phyloP scores from a whole-genome alignment of 495 filamentous ascomycete species.

The Daldinia grandis region DNA sequence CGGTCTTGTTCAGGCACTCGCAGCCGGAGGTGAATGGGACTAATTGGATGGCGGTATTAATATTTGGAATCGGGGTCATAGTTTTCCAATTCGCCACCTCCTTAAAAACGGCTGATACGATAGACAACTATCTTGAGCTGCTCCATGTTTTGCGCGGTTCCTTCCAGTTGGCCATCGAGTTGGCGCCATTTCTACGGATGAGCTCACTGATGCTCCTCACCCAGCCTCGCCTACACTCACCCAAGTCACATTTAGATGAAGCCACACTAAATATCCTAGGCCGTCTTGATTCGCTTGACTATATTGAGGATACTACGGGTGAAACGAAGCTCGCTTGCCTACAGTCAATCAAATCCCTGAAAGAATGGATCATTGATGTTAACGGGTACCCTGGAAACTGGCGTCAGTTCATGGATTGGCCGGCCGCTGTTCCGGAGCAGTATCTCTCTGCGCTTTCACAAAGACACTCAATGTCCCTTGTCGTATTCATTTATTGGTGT shows the following conservation, averaged over 20 bases:
- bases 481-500: conserved; percentile 43
- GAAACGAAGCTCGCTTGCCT: conserved; percentile 20
- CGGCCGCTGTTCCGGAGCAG: conserved; percentile 28
- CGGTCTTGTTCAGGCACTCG: conserved; percentile 24
- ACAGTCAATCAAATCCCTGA: conserved; percentile 18
- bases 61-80: conserved; percentile 40
- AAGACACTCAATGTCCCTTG: conserved; percentile 29
- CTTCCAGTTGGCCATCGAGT: conserved; percentile 21
- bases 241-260: not conserved
- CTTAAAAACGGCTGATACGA: conserved; percentile 4
- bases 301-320: conserved; percentile 18
- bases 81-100: conserved; percentile 38
- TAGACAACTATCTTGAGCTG: conserved; percentile 27
- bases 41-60: conserved; percentile 39
- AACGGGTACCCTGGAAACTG: conserved; percentile 32
- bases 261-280: conserved; percentile 16
- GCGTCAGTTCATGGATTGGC: conserved; percentile 39
- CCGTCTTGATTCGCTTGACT: conserved; percentile 18
- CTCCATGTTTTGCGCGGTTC: conserved; percentile 33
- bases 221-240: not conserved
- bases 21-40: conserved; percentile 28
- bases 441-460: conserved; percentile 29
- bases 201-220: conserved; percentile 24
- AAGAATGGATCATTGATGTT: conserved; percentile 29
- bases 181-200: conserved; percentile 29